Evolutionary conservation across 768 basidiomycete species (phyloP).

Genomic region (Exsudoporus frostii): DNA sequence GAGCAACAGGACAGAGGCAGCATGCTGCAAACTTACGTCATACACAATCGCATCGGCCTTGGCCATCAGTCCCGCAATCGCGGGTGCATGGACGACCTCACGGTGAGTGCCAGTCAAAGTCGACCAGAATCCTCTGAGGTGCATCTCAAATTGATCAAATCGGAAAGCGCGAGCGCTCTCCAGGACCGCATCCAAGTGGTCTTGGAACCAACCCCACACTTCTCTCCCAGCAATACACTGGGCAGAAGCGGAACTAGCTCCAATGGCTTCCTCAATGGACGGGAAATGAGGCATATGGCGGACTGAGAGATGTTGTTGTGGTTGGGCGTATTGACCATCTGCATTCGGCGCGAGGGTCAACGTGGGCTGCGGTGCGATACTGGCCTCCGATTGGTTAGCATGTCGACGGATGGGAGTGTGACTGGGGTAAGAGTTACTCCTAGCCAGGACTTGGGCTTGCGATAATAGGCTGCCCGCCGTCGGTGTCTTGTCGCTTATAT

Average conservation of each 20-base stretch:
- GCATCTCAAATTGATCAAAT: conserved; percentile 88
- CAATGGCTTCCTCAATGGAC: conserved; percentile 81
- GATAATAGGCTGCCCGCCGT: conserved; percentile 75
- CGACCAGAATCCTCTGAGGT: conserved; percentile 84
- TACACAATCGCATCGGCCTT: conserved; percentile 89
- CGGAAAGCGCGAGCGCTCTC: conserved; percentile 75
- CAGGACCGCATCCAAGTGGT: conserved; percentile 80
- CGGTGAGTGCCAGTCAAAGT: conserved; percentile 68
- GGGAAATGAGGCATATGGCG: conserved; percentile 80
- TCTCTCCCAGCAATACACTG: conserved; percentile 79
- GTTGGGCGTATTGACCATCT: conserved; percentile 43
- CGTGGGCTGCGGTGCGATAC: conserved; percentile 52
- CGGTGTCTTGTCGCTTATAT: conserved; percentile 82
- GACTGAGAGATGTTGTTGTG: conserved; percentile 59
- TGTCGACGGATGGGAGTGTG: conserved; percentile 80
- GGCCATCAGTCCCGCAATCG: conserved; percentile 84
- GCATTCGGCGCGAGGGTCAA: conserved; percentile 50
- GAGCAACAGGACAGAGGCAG: conserved; percentile 10
- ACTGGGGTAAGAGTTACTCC: conserved; percentile 56
- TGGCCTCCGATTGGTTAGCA: conserved; percentile 51
- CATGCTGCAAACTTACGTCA: conserved; percentile 60
- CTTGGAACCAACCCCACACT: conserved; percentile 91
- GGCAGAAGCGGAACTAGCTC: conserved; percentile 66
- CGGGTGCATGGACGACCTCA: conserved; percentile 87
- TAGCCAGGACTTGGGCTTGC: conserved; percentile 64